Base-by-base conservation (phyloP, 805 yeast species). In the Cyberlindnera veronae region DNA sequence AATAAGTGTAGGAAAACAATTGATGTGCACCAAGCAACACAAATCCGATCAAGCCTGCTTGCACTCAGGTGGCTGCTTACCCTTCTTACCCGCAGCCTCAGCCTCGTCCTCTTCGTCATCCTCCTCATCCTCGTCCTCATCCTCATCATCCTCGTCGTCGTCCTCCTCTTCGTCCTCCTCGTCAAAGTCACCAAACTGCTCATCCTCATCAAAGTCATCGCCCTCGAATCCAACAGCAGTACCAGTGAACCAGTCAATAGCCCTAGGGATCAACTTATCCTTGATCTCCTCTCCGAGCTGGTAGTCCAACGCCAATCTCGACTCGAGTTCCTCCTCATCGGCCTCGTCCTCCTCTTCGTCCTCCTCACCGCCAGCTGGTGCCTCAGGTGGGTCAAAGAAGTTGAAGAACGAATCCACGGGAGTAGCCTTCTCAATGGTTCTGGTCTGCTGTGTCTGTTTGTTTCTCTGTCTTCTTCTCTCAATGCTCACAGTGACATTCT, bases 161-260 rank as follows among this genome's bases (percentile, higher is more conserved):
- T 65, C 65, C 34, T 60, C 71, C 18, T 57, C 69, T 9, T 56
- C 69, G 3, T 60, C 71, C 5, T 59, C 72, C 3, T 62, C 64
- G 5, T 61, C 70, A 14, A 55, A 67, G 18, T 57, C 68, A 21
- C 51, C 67, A 13, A 53, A 68, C 10, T 58, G 67, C 11, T 67
- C 83, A 12, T 74, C 84, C 31, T 73, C 83, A 20, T 71, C 80
- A 12, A 74, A 86, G 4, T 76, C 87, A 3, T 73, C 82, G 14
- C 76, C 86, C 9, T 74, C 88, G 12, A 76, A 77, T 42, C 85
- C 95, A 44, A 91, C 74, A 18, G 99, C 99, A 50, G 88, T 88
- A 34, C 99, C 99, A 9, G 99, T 91, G 64, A 89, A 93, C 98
- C 99, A 93, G 63, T 91, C 98, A 56, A 93, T 77, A 38, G 98